Evolutionary conservation across 768 basidiomycete species (phyloP), one percentile per base, ranked within the genome.

Genomic region (Pleurotus cornucopiae): DNA sequence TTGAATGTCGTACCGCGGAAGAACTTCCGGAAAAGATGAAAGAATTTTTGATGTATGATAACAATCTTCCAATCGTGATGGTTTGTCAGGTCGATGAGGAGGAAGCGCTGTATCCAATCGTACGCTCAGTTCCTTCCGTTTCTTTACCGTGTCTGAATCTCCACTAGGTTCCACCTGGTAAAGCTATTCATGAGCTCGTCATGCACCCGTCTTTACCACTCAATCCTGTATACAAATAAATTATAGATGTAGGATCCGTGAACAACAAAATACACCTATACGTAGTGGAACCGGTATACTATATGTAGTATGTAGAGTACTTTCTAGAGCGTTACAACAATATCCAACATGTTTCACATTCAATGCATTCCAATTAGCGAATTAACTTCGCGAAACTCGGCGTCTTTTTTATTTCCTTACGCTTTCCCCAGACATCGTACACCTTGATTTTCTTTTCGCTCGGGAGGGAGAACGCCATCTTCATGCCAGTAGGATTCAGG

Each of bases 1-100:
- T 98, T 63, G 81, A 91, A 58, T 91, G 88, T 69, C 71, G 75
- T 47, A 80, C 67, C 26, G 66, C 78, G 2, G 85, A 79, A 46
- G 94, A 99, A 53, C 79, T 99, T 6, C 92, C 94, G 0, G 83
- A 80, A 37, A 97, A 90, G 80, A 98, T 99, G 94, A 94, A 94
- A 78, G 94, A 98, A 78, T 95, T 99, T 75, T 78, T 99, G 61
- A 94, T 94, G 74, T 96, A 94, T 68, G 91, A 96, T 62, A 85
- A 82, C 57, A 80, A 79, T 56, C 88, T 83, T 71, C 97, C 97
- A 3, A 81, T 98, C 40, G 70, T 99, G 59, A 75, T 98, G 78
- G 96, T 98, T 72, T 96, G 93, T 67, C 43, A 86, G 49, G 91
- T 98, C 45, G 86, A 89, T 71, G 80, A 76, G 65, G 83, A 83